Percentiles rank a stretch among this genome's conserved stretches.
These are phyloP conservation scores for Fistulinella prunicolor DNA, from an alignment of 768 basidiomycete species.

Conservation along the genomic window DNA sequence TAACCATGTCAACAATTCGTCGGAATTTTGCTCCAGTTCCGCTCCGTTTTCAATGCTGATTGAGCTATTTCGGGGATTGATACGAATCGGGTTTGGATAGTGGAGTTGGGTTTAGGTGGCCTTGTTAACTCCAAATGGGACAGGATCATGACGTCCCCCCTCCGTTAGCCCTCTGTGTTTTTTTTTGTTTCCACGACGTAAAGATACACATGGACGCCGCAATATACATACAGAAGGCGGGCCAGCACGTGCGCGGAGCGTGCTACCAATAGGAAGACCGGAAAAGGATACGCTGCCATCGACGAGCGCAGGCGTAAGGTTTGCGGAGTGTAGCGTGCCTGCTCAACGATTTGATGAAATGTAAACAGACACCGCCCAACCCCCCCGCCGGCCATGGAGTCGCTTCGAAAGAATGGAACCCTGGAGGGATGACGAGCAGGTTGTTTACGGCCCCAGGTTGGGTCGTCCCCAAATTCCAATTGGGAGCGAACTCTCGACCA, in stretches of 20 bases:
- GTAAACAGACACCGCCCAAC: slow-evolving; percentile 2
- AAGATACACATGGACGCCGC: slow-evolving; percentile 9
- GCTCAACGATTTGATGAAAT: slow-evolving; percentile 1
- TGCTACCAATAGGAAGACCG: slow-evolving; percentile 7
- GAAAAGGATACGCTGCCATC: slow-evolving; percentile 1
- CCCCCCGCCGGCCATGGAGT: neutral
- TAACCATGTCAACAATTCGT: slow-evolving; percentile 13
- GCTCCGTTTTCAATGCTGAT: slow-evolving; percentile 17
- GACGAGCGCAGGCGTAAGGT: neutral
- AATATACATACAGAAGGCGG: neutral
- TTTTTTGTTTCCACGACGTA: slow-evolving; percentile 22
- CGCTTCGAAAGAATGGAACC: slow-evolving; percentile 23
- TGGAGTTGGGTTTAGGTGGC: slow-evolving; percentile 12
- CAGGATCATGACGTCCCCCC: slow-evolving; percentile 10
- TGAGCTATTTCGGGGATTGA: slow-evolving; percentile 26
- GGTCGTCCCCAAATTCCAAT: too few relatives aligned
- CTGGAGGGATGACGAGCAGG: neutral
- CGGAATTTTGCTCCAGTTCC: slow-evolving; percentile 21
- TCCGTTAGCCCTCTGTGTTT: slow-evolving; percentile 1
- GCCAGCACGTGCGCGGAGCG: slow-evolving; percentile 1
- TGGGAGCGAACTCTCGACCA: slow-evolving; percentile 22
- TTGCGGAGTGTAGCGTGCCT: neutral
- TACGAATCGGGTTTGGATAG: slow-evolving; percentile 23
- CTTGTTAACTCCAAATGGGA: slow-evolving; percentile 25
- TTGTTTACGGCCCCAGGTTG: neutral